phyloP scores from a whole-genome alignment of 176 grass and related monocot species.

The maize (Zea mays) region Zm-B73-REFERENCE-NAM-5.0 NC_050096.1:253705501-253706000 shows the following conservation, averaged over 20 bases:
- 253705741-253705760: too few species aligned
- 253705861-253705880: not conserved
- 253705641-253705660: not conserved
- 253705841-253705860: not conserved
- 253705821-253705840: too few species aligned
- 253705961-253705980: conserved; percentile 59
- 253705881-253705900: conserved; percentile 13
- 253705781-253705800: too few species aligned
- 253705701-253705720: too few species aligned
- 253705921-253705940: conserved; percentile 96
- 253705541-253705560: conserved; percentile 40
- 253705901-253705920: conserved; percentile 84
- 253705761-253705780: too few species aligned
- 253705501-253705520: conserved; percentile 69
- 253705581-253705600: conserved; percentile 19
- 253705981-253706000: conserved; percentile 98
- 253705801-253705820: too few species aligned
- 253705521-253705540: conserved; percentile 90
- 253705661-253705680: not conserved
- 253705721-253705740: too few species aligned
- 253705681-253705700: too few species aligned
- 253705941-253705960: conserved; percentile 83
- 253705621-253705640: not conserved
- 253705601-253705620: not conserved
- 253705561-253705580: conserved; percentile 25